Evolutionary conservation across 1,284 basidiomycete genomes (phyloP).

Genomic region (Cerrena zonata): DNA sequence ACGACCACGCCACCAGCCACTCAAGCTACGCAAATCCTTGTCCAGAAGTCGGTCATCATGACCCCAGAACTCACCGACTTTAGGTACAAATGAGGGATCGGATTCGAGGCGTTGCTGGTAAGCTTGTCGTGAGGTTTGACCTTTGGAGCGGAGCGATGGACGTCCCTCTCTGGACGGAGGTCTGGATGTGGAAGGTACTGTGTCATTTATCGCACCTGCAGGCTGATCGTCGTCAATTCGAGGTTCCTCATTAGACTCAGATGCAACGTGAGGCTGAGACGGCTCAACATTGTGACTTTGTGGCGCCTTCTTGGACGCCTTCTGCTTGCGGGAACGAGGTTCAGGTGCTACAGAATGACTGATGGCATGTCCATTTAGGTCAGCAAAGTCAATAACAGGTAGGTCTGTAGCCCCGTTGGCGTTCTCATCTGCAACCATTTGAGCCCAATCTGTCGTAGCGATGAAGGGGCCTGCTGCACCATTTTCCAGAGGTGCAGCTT

Average conservation of each 20-base stretch:
- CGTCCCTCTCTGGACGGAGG: slow-evolving; percentile 12
- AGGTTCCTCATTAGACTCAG: slow-evolving; percentile 15
- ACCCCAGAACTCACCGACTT: slow-evolving; percentile 85
- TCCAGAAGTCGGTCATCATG: slow-evolving; percentile 81
- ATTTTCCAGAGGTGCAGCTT: slow-evolving; percentile 24
- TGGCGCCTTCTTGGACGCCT: slow-evolving; percentile 19
- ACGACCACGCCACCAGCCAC: slow-evolving; percentile 76
- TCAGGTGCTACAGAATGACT: slow-evolving; percentile 10
- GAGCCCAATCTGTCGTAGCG: slow-evolving; percentile 62
- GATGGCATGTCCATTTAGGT: slow-evolving; percentile 38
- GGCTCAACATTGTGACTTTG: slow-evolving; percentile 12
- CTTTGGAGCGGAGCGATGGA: slow-evolving; percentile 32
- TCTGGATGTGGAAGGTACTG: slow-evolving; percentile 23
- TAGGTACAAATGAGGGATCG: slow-evolving; percentile 82
- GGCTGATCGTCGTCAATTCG: slow-evolving; percentile 11
- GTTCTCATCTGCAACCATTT: slow-evolving; percentile 73
- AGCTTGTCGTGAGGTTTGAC: slow-evolving; percentile 64
- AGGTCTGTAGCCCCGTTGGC: slow-evolving; percentile 52
- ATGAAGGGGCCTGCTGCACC: slow-evolving; percentile 47
- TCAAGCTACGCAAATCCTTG: slow-evolving; percentile 68
- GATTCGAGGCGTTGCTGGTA: slow-evolving; percentile 72
- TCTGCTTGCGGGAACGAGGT: slow-evolving; percentile 21
- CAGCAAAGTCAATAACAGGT: slow-evolving; percentile 74
- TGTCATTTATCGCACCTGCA: slow-evolving; percentile 16
- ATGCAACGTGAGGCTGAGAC: slow-evolving; percentile 11